Evolutionary conservation across 768 basidiomycete species (phyloP).

Genomic region (Pulveroboletus sp.): DNA sequence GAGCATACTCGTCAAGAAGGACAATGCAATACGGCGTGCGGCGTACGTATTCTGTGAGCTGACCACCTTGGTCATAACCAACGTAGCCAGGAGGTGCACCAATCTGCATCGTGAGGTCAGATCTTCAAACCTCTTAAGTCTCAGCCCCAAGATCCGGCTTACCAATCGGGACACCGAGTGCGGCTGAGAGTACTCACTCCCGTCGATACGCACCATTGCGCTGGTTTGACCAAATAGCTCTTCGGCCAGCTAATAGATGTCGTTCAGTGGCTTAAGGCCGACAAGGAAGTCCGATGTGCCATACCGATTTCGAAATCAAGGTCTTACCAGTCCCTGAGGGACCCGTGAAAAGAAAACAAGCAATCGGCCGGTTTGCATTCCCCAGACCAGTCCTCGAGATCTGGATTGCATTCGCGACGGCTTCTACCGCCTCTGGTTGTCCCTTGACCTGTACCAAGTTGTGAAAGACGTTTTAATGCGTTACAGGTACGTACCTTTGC

Average conservation of each 20-base stretch:
- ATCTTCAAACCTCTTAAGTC: not conserved
- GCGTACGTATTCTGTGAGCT: conserved; percentile 44
- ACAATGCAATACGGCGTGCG: conserved; percentile 38
- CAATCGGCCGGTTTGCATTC: conserved; percentile 43
- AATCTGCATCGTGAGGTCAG: conserved; percentile 16
- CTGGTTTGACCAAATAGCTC: conserved; percentile 44
- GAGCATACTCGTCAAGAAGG: conserved; percentile 23
- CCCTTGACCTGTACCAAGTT: conserved; percentile 5
- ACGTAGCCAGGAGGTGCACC: conserved; percentile 38
- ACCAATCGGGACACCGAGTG: conserved; percentile 43
- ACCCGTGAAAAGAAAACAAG: conserved; percentile 43
- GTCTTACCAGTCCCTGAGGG: conserved; percentile 41
- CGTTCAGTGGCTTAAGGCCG: not conserved
- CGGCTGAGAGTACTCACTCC: conserved; percentile 42
- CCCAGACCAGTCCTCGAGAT: conserved; percentile 47
- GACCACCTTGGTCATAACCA: conserved; percentile 42
- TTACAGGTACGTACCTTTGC: not conserved
- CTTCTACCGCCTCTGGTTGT: conserved; percentile 45
- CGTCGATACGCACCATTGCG: conserved; percentile 45
- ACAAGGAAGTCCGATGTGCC: not conserved
- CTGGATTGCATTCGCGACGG: conserved; percentile 48
- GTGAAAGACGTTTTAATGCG: not conserved
- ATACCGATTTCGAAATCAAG: conserved; percentile 26
- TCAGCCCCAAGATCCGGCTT: too few species aligned
- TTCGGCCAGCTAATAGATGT: conserved; percentile 34